Base-by-base conservation (phyloP, 2,329 filamentous ascomycete genomes). In the Paraphoma sp. region DNA sequence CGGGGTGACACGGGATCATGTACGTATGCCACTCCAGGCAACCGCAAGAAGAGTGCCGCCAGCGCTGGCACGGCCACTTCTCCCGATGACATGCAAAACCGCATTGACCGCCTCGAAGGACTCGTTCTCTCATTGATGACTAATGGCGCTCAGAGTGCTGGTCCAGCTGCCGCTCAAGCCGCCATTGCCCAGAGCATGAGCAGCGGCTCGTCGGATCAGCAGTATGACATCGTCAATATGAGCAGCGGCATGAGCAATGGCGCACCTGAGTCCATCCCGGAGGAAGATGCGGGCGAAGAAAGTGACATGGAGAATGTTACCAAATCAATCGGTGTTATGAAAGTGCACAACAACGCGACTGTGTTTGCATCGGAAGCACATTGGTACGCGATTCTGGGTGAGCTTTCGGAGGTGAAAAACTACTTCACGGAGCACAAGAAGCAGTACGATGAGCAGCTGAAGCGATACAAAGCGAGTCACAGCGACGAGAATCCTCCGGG, bases 11-110 rank as follows among this genome's bases (percentile, higher is more conserved):
- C 89, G 12, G 80, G 84, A 53, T 90, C 91, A 54, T 98, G 94
- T 80, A 90, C 89, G 64, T 98, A 97, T 81, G 93, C 92, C 45
- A 80, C 84, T 67, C 79, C 82, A 33, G 81, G 78, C 51, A 84
- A 87, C 49, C 89, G 92, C 67, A 95, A 92, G 78, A 96, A 92
- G 83, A 88, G 77, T 54, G 66, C 78, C 38, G 68, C 68, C 54
- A 83, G 81, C 71, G 86, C 89, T 76, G 85, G 79, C 52, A 65
- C 79, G 49, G 79, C 86, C 79, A 83, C 84, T 54, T 83, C 85
- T 67, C 92, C 94, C 48, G 93, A 97, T 83, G 94, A 97, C 78
- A 97, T 98, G 94, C 94, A 98, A 81, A 96, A 96, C 74, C 90
- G 95, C 75, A 98, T 98, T 80, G 93, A 98, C 81, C 87, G 94